Evolutionary conservation across 2,329 filamentous ascomycete genomes (phyloP), one percentile per base, ranked within the genome.

Genomic region (Colletotrichum sidae): DNA sequence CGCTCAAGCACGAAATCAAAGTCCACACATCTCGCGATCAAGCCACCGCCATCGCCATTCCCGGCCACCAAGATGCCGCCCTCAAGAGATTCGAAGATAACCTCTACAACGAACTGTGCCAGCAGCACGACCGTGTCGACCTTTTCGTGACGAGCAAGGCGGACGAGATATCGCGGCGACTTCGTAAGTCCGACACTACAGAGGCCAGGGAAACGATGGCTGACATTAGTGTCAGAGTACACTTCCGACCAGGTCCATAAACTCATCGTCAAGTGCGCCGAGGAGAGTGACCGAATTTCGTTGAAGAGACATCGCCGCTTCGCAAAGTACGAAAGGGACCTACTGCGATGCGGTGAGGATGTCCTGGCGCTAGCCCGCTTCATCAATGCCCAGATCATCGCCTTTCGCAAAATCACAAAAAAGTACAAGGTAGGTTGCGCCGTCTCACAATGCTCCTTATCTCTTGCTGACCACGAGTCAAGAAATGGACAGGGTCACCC

Each of bases 1-100:
- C 92, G 53, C 86, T 96, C 69, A 96, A 96, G 78, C 86, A 92
- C 76, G 85, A 92, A 72, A 95, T 96, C 82, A 96, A 95, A 77
- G 86, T 86, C 66, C 87, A 93, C 74, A 96, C 93, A 2, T 90
- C 89, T 11, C 86, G 85, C 49, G 88, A 90, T 76, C 88, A 91
- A 71, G 90, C 89, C 53, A 83, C 82, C 35, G 90, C 91, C 50
- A 88, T 94, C 60, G 84, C 89, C 17, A 94, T 96, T 59, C 92
- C 92, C 1, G 92, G 92, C 13, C 88, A 91, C 59, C 83, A 83
- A 69, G 88, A 90, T 73, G 77, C 81, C 8, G 78, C 82, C 1
- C 81, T 91, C 33, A 77, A 79, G 70, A 85, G 82, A 58, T 93
- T 95, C 71, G 91, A 95, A 73, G 84, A 89, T 60, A 81, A 84